These are phyloP conservation scores for Ceratobasidium sp. DNA, from an alignment of 1,284 basidiomycete species.

Conservation along the genomic window DNA sequence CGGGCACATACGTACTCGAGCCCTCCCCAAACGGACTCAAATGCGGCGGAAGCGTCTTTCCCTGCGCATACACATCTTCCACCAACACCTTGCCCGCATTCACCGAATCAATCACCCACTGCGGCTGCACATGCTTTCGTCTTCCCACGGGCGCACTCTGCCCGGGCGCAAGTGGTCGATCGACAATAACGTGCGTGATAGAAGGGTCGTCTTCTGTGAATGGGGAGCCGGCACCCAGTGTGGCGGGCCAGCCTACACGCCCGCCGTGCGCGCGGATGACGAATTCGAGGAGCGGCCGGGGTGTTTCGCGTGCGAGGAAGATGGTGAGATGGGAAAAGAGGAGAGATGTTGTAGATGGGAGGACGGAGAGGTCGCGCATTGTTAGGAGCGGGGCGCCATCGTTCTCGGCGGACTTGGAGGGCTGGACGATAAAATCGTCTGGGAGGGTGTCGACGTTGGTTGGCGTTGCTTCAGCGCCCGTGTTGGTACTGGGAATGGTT, in stretches of 20 bases:
- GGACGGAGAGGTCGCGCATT: constrained; percentile 76
- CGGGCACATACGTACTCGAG: constrained; percentile 75
- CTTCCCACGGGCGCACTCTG: constrained; percentile 58
- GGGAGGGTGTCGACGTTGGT: constrained; percentile 59
- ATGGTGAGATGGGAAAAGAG: constrained; percentile 92
- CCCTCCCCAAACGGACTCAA: constrained; percentile 94
- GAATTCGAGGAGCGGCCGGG: constrained; percentile 95
- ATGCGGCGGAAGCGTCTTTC: constrained; percentile 92
- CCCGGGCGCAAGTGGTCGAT: constrained; percentile 73
- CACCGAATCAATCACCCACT: constrained; percentile 98
- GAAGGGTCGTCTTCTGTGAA: constrained; percentile 78
- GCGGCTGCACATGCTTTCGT: constrained; percentile 94
- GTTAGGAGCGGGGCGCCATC: constrained; percentile 76
- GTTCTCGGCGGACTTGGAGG: constrained; percentile 70
- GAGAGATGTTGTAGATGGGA: constrained; percentile 67
- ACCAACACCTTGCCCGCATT: constrained; percentile 89
- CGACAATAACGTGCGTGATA: constrained; percentile 97
- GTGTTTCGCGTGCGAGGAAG: constrained; percentile 95
- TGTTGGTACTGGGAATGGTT: constrained; percentile 54
- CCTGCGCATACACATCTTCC: constrained; percentile 89
- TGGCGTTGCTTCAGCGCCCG: background rate
- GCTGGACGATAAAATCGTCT: constrained; percentile 76
- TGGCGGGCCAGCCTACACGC: constrained; percentile 88
- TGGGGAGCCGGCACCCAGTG: constrained; percentile 87
- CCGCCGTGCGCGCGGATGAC: constrained; percentile 93